Base-by-base conservation (phyloP, 1,139 yeast species). In the Diutina rugosa region DNA sequence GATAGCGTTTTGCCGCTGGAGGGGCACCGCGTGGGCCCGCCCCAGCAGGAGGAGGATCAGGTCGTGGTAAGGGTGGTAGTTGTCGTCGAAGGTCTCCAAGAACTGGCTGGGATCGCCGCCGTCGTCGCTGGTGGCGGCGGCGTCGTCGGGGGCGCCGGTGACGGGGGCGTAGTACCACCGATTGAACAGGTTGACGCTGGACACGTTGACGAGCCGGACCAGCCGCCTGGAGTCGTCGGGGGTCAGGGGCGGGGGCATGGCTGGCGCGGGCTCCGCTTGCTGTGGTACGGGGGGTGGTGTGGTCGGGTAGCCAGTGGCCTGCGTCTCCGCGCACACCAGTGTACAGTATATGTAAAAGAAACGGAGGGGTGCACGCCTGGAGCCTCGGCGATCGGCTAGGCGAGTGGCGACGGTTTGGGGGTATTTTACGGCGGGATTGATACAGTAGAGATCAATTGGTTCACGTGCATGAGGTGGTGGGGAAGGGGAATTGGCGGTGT, bases 1-100 rank as follows among this genome's bases (percentile, higher is more conserved):
- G 16, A 49, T 49, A 45, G 53, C 53, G 16, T 49, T 49, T 16
- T 49, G 53, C n/a, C 53, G 53, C 12, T 30, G 53, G 12, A 49
- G 28, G 5, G 53, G 53, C 12, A 30, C 28, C 28, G 53, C 41
- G 26, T 49, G 41, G n/a, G 29, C 44, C 12, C 44, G 41, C 3
- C 41, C 53, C 44, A 30, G 53, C 44, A 32, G 41, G 6, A 49
- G 14, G 21, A 49, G 32, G 1, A 49, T 18, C 53, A 49, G 53
- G 29, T 49, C 53, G 5, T 49, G 53, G 35, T 49, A 49, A 12
- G 44, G 44, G 12, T 32, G 53, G 45, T 49, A 49, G 28, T 16
- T 32, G 12, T 49, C 53, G 32, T 48, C 51, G 14, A 48, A 48
- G 10, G 21, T 48, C 21, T 29, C 51, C 51, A 48, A 29, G 29